phyloP scores from a whole-genome alignment of 805 yeast species.

The Kockiozyma suomiensis region DNA sequence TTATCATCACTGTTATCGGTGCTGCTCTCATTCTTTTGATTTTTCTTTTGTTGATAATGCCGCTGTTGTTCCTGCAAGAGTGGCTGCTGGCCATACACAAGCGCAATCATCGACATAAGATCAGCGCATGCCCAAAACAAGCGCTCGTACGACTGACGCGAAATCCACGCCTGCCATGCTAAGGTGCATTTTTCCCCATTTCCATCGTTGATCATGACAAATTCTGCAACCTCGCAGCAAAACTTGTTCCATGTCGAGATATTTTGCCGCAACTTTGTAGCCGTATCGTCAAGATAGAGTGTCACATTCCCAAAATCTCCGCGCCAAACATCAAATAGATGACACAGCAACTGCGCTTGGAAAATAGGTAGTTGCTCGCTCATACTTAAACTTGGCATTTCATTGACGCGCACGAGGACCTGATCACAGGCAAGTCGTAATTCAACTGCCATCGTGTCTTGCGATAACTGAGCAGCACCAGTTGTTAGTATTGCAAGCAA shows the following conservation, averaged over 20 bases:
- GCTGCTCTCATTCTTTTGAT: background rate
- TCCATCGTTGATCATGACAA: background rate
- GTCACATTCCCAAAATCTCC: background rate
- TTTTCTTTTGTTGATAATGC: background rate
- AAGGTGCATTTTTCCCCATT: background rate
- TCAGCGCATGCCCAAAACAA: conserved; percentile 9
- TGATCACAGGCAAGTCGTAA: background rate
- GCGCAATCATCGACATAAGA: conserved; percentile 1
- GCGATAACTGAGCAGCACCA: conserved; percentile 2
- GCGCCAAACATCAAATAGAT: conserved; percentile 3
- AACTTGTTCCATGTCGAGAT: conserved; percentile 5
- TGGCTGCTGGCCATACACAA: conserved; percentile 2
- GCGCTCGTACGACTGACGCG: background rate
- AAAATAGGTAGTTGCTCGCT: background rate
- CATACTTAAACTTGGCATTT: background rate
- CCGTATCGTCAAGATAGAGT: background rate
- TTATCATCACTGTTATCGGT: background rate
- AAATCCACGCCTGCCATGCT: background rate
- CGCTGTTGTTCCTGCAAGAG: background rate
- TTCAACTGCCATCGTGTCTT: background rate
- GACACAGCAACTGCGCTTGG: background rate
- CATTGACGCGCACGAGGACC: background rate
- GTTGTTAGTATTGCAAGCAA: background rate
- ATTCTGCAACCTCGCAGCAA: background rate
- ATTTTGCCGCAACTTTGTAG: conserved; percentile 3